Base-by-base conservation (phyloP, 371 early-diverging fungal species). In the Mucor mucedo region DNA sequence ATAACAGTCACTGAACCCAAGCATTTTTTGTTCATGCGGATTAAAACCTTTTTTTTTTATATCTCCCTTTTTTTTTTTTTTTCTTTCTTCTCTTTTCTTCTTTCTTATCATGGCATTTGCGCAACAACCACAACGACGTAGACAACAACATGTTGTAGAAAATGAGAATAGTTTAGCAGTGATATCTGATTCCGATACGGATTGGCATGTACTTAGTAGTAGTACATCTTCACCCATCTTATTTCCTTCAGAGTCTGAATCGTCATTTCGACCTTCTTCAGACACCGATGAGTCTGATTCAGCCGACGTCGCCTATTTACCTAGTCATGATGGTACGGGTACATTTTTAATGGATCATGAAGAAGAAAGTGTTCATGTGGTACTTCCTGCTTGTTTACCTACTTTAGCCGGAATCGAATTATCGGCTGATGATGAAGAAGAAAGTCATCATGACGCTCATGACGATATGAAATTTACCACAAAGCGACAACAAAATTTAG, bases 261-360 rank as follows among this genome's bases (percentile, higher is more conserved):
- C 79, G 5, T 35, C 65, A 56, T 50, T 50, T 38, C 60, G 70
- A 16, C 72, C 68, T 27, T 70, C 78, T 11, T 21, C 21, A 47
- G 80, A 79, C 55, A 71, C 70, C n/a, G 80, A 79, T 39, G 56
- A 55, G 9, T 29, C 62, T 56, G 80, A 76, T 60, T 50, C 32
- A 0, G 21, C 50, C 28, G 11, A 5, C 16, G 13, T 5, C 50
- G 2, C 21, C 21, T 67, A 52, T 40, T 57, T 79, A 16, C 81
- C 81, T n/a, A 71, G 73, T 16, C 81, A 80, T 65, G 81, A 80
- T 50, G 81, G 81, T 11, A 80, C 81, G 27, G 81, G 81, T 6
- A 72, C 75, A 7, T 80, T 80, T 66, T 16, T 71, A 10, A 60
- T 66, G 27, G 70, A 70, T 32, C 58, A 70, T 16, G 32, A 13